Conservation (phyloP, 192 early-diverging fungal species). For the Funneliformis geosporum region DNA sequence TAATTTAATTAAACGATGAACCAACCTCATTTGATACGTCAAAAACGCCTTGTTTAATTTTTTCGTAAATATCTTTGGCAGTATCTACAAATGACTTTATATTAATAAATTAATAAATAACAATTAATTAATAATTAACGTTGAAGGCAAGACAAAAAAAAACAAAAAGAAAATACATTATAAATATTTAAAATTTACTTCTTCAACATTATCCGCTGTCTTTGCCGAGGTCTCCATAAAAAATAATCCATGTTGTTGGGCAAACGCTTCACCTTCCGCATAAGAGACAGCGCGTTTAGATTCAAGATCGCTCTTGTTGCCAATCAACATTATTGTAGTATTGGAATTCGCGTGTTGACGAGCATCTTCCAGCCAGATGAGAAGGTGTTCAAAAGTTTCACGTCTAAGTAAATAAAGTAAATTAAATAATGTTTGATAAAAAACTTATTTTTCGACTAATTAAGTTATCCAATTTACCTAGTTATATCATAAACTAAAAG, state of each 20-base stretch:
- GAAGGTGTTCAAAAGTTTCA: slow-evolving; percentile 49
- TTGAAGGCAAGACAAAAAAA: neutral
- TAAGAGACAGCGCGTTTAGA: slow-evolving; percentile 75
- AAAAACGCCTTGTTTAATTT: slow-evolving; percentile 75
- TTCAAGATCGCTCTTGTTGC: slow-evolving; percentile 91
- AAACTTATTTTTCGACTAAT: no score
- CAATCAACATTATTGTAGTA: slow-evolving; percentile 87
- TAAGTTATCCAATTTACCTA: slow-evolving; percentile 53
- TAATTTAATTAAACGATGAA: neutral
- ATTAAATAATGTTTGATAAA: slow-evolving; percentile 10
- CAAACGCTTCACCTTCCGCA: slow-evolving; percentile 89
- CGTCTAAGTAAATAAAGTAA: slow-evolving; percentile 25
- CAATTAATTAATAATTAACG: neutral
- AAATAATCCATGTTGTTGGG: slow-evolving; percentile 79
- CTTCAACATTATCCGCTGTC: slow-evolving; percentile 83
- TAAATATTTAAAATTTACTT: slow-evolving; percentile 34
- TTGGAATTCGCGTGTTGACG: slow-evolving; percentile 87
- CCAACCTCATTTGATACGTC: slow-evolving; percentile 68
- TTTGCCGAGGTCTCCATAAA: slow-evolving; percentile 93
- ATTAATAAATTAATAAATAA: neutral
- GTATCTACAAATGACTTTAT: slow-evolving; percentile 72
- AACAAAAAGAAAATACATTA: neutral
- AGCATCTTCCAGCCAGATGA: slow-evolving; percentile 62
- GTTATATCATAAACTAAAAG: slow-evolving; percentile 76
- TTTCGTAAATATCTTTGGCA: slow-evolving; percentile 77